phyloP scores from a whole-genome alignment of 306 rosid genomes.

The Acacia crassicarpa region DNA sequence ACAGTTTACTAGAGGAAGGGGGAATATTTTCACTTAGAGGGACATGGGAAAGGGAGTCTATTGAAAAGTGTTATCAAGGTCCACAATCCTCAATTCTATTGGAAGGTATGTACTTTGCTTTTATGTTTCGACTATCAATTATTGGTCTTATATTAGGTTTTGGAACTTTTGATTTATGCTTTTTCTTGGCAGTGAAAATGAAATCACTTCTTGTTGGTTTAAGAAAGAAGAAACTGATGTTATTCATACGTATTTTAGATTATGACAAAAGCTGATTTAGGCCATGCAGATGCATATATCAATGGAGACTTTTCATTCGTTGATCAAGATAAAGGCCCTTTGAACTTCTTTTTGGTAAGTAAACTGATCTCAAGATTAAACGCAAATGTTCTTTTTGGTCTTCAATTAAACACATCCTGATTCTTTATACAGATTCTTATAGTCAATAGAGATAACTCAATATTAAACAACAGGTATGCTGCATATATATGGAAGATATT shows the following conservation, averaged over 20 bases:
- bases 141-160: conserved; percentile 2
- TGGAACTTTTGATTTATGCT: conserved; percentile 18
- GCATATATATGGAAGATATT: conserved; percentile 2
- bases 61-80: conserved; percentile 55
- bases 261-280: conserved; percentile 89
- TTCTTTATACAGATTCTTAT: conserved; percentile 68
- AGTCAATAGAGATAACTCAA: conserved; percentile 69
- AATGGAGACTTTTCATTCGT: conserved; percentile 72
- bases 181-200: background rate
- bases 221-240: background rate
- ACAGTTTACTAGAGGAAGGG: conserved; percentile 84
- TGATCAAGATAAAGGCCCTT: conserved; percentile 74
- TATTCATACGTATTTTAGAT: conserved; percentile 43
- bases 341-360: conserved; percentile 63
- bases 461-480: conserved; percentile 52
- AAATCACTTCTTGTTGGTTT: conserved; percentile 4
- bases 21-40: conserved; percentile 84
- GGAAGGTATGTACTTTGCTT: conserved; percentile 63
- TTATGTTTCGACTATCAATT: background rate
- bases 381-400: conserved; percentile 2
- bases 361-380: background rate
- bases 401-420: background rate
- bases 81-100: conserved; percentile 82
- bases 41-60: conserved; percentile 46
- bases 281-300: conserved; percentile 91